A percentile compares a stretch with the other conserved stretches of the same genome.
phyloP scores from a whole-genome alignment of 2,329 filamentous ascomycete genomes.

The Colletotrichum orchidophilum region DNA sequence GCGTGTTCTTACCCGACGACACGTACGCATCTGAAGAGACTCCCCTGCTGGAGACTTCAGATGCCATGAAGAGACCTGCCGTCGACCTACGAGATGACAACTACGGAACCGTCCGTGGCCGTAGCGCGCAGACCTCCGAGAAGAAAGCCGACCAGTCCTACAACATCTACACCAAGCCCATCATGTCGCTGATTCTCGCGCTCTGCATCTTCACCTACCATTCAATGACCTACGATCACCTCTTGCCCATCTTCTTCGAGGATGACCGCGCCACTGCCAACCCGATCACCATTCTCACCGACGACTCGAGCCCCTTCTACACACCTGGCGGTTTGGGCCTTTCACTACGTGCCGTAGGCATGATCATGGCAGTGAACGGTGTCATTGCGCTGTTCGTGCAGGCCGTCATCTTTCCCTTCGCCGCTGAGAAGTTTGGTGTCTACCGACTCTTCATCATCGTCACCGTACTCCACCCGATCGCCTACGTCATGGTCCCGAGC shows the following conservation, averaged over 20 bases:
- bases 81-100: slow-evolving; percentile 81
- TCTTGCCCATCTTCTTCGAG: slow-evolving; percentile 92
- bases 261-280: slow-evolving; percentile 65
- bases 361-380: slow-evolving; percentile 68
- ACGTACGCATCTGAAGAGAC: slow-evolving; percentile 71
- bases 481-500: slow-evolving; percentile 67
- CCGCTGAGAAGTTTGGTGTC: slow-evolving; percentile 66
- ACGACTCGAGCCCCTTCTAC: slow-evolving; percentile 57
- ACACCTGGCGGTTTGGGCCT: slow-evolving; percentile 71
- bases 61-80: slow-evolving; percentile 76
- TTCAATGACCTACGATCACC: slow-evolving; percentile 93
- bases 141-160: slow-evolving; percentile 46
- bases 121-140: slow-evolving; percentile 44
- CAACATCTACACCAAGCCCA: slow-evolving; percentile 65
- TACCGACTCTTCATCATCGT: slow-evolving; percentile 67
- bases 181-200: slow-evolving; percentile 81
- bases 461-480: slow-evolving; percentile 68
- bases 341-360: slow-evolving; percentile 69
- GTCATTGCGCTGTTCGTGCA: slow-evolving; percentile 68
- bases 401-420: slow-evolving; percentile 68
- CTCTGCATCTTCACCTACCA: slow-evolving; percentile 94
- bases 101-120: slow-evolving; percentile 74
- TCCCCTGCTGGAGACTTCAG: slow-evolving; percentile 78
- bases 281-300: slow-evolving; percentile 46
- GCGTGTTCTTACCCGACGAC: slow-evolving; percentile 51